phyloP scores from a whole-genome alignment of 306 rosid genomes.

The Prunus kanzakura region DNA sequence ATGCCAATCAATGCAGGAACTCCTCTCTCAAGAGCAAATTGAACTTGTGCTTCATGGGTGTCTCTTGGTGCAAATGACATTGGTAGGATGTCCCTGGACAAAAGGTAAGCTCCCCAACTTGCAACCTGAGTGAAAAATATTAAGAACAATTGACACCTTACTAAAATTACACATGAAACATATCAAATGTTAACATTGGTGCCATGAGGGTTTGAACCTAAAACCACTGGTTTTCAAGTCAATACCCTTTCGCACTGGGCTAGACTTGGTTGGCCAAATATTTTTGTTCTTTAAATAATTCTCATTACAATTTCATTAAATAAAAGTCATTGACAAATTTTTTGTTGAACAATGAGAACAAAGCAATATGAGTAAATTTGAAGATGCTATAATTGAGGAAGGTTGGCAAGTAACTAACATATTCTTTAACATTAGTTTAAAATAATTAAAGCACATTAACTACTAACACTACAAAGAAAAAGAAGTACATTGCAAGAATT shows the following conservation, averaged over 20 bases:
- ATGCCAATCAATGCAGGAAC: conserved; percentile 93
- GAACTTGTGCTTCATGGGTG: conserved; percentile 90
- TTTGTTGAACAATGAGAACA: neutral
- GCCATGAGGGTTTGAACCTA: no score
- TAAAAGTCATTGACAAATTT: neutral
- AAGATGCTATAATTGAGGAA: neutral
- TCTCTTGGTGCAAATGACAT: conserved; percentile 96
- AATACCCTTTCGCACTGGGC: no score
- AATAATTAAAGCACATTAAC: neutral
- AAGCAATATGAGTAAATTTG: neutral
- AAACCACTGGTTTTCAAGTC: no score
- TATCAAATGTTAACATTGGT: neutral
- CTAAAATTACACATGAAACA: neutral
- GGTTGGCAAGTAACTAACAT: neutral
- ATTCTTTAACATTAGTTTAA: neutral
- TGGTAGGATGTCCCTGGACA: conserved; percentile 71
- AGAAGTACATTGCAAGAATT: conserved; percentile 8
- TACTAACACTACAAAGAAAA: neutral
- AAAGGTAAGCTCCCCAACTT: conserved; percentile 90
- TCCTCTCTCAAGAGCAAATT: conserved; percentile 95
- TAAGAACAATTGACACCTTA: neutral
- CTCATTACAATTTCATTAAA: neutral
- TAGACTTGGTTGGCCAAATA: no score
- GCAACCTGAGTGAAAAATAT: conserved; percentile 57
- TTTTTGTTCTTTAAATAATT: neutral